Evolutionary conservation across 2,329 filamentous ascomycete genomes (phyloP).

Genomic region (Fulvia fulva): DNA sequence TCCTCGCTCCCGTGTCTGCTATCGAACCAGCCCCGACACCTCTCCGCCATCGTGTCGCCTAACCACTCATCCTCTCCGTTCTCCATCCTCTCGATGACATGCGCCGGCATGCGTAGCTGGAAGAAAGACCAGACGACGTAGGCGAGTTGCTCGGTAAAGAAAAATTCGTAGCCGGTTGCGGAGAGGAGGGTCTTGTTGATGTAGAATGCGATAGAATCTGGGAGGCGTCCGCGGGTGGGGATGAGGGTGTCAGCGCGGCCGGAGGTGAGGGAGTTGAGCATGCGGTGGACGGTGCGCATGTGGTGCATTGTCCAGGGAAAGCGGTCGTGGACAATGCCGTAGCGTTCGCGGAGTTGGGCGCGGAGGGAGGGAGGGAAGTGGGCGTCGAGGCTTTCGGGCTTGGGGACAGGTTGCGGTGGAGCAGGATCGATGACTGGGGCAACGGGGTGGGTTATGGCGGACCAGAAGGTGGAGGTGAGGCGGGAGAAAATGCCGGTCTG

Average conservation of each 20-base stretch:
- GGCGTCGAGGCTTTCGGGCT: conserved; percentile 10
- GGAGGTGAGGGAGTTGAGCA: conserved; percentile 32
- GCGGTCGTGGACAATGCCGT: conserved; percentile 30
- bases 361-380: conserved; percentile 21
- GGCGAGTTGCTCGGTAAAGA: conserved; percentile 26
- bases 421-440: conserved; percentile 15
- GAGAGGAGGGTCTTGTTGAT: conserved; percentile 16
- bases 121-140: conserved; percentile 32
- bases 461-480: conserved; percentile 29
- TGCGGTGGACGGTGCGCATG: conserved; percentile 36
- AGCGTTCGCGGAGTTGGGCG: conserved; percentile 30
- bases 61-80: conserved; percentile 29
- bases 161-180: conserved; percentile 20
- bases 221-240: conserved; percentile 24
- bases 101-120: conserved; percentile 25
- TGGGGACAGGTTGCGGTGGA: background rate
- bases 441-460: conserved; percentile 23
- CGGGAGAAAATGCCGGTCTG: conserved; percentile 22
- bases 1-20: conserved; percentile 17
- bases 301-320: conserved; percentile 36
- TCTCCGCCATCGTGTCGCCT: conserved; percentile 25
- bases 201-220: conserved; percentile 15
- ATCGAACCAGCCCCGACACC: conserved; percentile 22
- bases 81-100: conserved; percentile 22
- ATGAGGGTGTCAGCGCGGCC: conserved; percentile 28